A percentile compares a stretch with the other conserved stretches of the same genome.
phyloP scores from a whole-genome alignment of 768 basidiomycete species.

The Tylopilus subfusipes region DNA sequence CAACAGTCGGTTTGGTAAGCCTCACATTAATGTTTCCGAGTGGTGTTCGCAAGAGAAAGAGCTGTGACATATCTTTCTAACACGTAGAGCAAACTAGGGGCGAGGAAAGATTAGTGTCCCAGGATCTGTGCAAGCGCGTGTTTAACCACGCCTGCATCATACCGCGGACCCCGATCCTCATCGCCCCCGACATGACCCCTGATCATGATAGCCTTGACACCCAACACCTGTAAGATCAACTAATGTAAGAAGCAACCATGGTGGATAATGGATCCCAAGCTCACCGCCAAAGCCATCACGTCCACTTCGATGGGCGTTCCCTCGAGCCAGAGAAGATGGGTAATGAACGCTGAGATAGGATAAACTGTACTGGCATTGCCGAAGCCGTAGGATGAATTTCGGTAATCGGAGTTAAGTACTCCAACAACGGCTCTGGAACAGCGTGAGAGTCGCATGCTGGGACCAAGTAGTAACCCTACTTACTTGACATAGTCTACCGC shows the following conservation, averaged over 20 bases:
- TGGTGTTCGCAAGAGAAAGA: conserved; percentile 11
- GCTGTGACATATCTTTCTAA: not conserved
- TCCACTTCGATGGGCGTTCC: conserved; percentile 64
- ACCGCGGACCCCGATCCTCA: conserved; percentile 34
- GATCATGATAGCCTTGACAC: conserved; percentile 57
- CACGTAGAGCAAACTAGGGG: not conserved
- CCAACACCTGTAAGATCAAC: conserved; percentile 42
- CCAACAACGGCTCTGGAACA: conserved; percentile 56
- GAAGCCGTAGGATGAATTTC: conserved; percentile 46
- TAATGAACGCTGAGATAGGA: conserved; percentile 77
- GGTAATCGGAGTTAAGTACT: conserved; percentile 65
- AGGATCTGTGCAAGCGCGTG: conserved; percentile 39
- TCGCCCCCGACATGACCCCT: conserved; percentile 24
- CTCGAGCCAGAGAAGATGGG: conserved; percentile 77
- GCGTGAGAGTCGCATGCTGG: conserved; percentile 5
- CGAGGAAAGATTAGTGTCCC: conserved; percentile 1
- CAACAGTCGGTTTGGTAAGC: not conserved
- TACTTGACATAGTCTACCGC: conserved; percentile 83
- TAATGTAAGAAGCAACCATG: conserved; percentile 1
- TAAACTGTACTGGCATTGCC: conserved; percentile 61
- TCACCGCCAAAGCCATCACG: conserved; percentile 54
- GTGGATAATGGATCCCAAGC: conserved; percentile 19
- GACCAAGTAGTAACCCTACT: conserved; percentile 16
- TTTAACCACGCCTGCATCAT: conserved; percentile 45
- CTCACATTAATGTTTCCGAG: not conserved